phyloP scores from a whole-genome alignment of 164 flowering plant species.

The Houttuynia cordata region DNA sequence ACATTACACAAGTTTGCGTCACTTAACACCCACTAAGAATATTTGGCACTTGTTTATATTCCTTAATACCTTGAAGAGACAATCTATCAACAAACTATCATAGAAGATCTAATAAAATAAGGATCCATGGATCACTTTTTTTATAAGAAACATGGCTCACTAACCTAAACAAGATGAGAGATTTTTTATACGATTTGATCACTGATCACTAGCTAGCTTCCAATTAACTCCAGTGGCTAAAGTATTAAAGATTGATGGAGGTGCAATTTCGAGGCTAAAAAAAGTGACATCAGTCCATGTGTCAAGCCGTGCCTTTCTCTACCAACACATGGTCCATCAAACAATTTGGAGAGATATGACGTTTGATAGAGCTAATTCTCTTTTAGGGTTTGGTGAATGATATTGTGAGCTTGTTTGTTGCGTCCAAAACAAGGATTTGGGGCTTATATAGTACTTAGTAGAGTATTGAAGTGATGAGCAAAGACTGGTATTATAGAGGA shows the following conservation, averaged over 20 bases:
- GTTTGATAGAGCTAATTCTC: neutral
- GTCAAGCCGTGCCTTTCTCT: slow-evolving; percentile 14
- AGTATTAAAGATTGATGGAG: neutral
- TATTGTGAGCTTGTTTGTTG: neutral
- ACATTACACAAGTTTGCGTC: slow-evolving; percentile 10
- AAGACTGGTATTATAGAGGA: no score
- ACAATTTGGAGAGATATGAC: no score
- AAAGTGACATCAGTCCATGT: slow-evolving; percentile 8
- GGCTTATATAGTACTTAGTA: neutral
- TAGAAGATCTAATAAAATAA: no score
- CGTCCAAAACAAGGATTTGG: neutral
- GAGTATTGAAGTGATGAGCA: neutral
- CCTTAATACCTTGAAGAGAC: neutral
- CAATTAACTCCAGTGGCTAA: no score
- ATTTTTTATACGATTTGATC: no score
- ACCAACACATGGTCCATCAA: slow-evolving; percentile 14
- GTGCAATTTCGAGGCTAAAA: neutral
- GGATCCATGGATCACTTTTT: no score
- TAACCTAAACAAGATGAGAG: no score
- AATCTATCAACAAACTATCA: no score
- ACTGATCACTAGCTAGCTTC: no score
- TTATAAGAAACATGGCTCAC: no score
- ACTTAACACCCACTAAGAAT: slow-evolving; percentile 6
- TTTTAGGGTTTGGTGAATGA: neutral
- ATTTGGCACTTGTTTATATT: no score